Evolutionary conservation across 306 rosid genomes (phyloP).

Genomic region (Quillaja saponaria): DNA sequence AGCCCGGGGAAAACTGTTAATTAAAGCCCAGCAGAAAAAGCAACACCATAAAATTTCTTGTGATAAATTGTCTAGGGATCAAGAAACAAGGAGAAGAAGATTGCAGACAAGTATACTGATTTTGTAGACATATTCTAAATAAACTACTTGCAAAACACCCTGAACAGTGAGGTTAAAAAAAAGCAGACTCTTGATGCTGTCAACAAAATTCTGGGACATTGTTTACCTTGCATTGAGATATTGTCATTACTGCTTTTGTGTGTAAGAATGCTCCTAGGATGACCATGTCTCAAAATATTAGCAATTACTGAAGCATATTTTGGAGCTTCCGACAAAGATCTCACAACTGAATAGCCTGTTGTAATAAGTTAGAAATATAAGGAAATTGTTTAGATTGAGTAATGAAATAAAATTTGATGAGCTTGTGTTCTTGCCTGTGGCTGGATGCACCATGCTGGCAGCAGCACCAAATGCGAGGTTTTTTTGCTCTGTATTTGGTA

Average conservation of each 20-base stretch:
- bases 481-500: constrained; percentile 93
- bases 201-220: constrained; percentile 6
- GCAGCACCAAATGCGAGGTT: constrained; percentile 99
- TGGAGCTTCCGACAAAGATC: constrained; percentile 98
- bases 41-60: too few relatives aligned
- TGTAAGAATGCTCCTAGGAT: constrained; percentile 32
- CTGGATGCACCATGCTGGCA: constrained; percentile 99
- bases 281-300: constrained; percentile 63
- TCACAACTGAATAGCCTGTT: constrained; percentile 93
- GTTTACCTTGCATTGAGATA: constrained; percentile 76
- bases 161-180: background rate
- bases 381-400: constrained; percentile 19
- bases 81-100: background rate
- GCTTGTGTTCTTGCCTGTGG: constrained; percentile 61
- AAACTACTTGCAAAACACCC: background rate
- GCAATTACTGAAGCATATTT: constrained; percentile 88
- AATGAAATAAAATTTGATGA: constrained; percentile 16
- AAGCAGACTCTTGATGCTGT: background rate
- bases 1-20: too few relatives aligned
- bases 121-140: background rate
- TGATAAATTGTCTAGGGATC: background rate
- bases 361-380: constrained; percentile 24
- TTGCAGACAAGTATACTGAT: background rate
- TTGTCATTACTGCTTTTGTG: constrained; percentile 48
- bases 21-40: too few relatives aligned